phyloP scores from a whole-genome alignment of 225 moss, liverwort and hornwort species.

The Takakia lepidozioides region DNA sequence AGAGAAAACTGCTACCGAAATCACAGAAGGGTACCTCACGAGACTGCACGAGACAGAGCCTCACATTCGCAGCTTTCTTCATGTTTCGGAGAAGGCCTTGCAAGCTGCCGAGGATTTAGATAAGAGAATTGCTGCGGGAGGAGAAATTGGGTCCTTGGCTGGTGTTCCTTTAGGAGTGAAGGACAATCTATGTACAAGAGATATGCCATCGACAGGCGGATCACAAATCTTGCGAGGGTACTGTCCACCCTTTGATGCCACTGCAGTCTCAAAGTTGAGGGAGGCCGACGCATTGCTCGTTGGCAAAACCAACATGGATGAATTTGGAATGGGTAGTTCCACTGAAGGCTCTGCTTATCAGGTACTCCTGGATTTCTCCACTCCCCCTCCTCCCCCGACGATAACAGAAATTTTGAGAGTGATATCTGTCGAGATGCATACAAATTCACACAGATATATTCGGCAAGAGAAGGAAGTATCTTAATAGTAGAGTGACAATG shows the following conservation, averaged over 20 bases:
- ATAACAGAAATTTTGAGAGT: no score
- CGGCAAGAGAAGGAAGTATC: no score
- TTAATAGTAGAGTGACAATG: no score
- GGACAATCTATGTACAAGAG: conserved; percentile 89
- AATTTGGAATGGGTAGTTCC: conserved; percentile 96
- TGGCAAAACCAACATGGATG: conserved; percentile 95
- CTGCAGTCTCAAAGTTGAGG: conserved; percentile 64
- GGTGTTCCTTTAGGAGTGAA: conserved; percentile 88
- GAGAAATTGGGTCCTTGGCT: conserved; percentile 44
- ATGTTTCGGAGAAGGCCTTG: conserved; percentile 75
- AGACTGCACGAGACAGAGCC: conserved; percentile 72
- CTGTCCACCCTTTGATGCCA: conserved; percentile 87
- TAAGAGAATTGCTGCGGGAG: conserved; percentile 40
- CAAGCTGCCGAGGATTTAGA: conserved; percentile 73
- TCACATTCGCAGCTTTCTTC: conserved; percentile 74
- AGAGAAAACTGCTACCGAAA: conserved; percentile 60
- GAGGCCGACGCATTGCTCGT: conserved; percentile 67
- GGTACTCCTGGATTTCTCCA: conserved; percentile 11
- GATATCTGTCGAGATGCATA: no score
- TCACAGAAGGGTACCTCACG: conserved; percentile 64
- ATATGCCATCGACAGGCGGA: conserved; percentile 96
- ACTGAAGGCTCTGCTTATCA: conserved; percentile 82
- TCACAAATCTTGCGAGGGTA: conserved; percentile 70
- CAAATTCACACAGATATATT: no score
- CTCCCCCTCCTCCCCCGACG: background rate